A percentile compares a stretch with the other conserved stretches of the same genome.
Conservation (phyloP, 257 asterid genomes). For the Rubia yunnanensis region DNA sequence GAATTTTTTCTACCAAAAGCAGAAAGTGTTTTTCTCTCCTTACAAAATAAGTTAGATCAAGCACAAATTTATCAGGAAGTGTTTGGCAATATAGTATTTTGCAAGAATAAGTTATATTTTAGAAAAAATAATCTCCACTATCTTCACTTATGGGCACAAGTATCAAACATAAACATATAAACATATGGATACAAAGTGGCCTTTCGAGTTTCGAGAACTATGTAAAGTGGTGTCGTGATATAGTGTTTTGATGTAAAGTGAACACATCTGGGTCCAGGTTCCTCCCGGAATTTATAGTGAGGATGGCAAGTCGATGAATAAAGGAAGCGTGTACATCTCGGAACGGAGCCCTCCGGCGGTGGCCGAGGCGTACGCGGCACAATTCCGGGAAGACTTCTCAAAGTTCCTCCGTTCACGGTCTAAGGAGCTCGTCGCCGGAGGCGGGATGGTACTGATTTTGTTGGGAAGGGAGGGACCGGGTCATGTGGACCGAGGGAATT, state of each 20-base stretch:
- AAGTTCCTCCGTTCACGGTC: conserved; percentile 59
- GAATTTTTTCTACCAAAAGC: no score
- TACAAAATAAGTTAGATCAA: no score
- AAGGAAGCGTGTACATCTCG: conserved; percentile 60
- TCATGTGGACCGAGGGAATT: conserved; percentile 56
- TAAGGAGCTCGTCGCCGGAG: conserved; percentile 50
- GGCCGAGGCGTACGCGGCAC: conserved; percentile 38
- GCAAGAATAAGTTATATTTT: no score
- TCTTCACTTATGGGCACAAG: no score
- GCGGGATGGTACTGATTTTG: conserved; percentile 67
- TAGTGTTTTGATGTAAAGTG: not conserved
- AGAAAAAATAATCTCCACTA: no score
- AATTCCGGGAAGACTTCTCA: conserved; percentile 58
- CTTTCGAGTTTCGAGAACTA: no score
- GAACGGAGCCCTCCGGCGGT: conserved; percentile 52
- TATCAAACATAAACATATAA: no score
- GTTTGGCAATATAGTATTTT: no score
- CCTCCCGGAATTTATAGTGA: conserved; percentile 55
- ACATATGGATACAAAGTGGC: no score
- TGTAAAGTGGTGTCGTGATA: not conserved
- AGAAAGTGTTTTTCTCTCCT: no score
- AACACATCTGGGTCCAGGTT: conserved; percentile 27
- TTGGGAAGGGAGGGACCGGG: conserved; percentile 46
- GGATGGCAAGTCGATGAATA: conserved; percentile 42
- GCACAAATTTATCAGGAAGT: no score